These are phyloP conservation scores for Actinomucor elegans DNA, from an alignment of 371 early-diverging fungal species.

Conservation along the genomic window DNA sequence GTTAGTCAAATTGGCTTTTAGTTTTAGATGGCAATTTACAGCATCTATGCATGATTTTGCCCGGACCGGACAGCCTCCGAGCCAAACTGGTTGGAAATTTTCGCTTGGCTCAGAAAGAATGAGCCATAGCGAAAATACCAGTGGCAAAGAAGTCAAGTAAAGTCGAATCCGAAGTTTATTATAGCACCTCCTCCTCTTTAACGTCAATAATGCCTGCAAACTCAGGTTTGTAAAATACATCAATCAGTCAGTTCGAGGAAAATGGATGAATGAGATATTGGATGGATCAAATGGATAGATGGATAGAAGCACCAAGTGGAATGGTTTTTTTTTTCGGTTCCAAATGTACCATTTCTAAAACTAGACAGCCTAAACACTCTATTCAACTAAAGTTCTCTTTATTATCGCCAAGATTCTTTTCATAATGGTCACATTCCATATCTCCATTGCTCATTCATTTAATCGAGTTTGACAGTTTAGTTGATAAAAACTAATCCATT, in stretches of 20 bases:
- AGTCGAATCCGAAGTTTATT: conserved; percentile 9
- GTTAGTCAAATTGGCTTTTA: no score
- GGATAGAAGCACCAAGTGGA: conserved; percentile 1
- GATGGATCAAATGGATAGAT: conserved; percentile 21
- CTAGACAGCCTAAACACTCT: no score
- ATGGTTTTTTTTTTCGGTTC: no score
- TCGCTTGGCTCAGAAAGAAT: no score
- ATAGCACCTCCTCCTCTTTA: conserved; percentile 20
- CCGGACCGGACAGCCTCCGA: conserved; percentile 17
- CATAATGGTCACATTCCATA: neutral
- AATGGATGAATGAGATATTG: conserved; percentile 14
- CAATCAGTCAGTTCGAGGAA: neutral
- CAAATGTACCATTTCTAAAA: no score
- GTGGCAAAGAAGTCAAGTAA: conserved; percentile 11
- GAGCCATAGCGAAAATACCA: no score
- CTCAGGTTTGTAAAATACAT: conserved; percentile 18
- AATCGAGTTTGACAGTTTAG: no score
- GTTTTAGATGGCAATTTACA: no score
- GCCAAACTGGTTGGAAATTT: no score
- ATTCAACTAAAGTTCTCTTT: no score
- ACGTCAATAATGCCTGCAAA: conserved; percentile 29
- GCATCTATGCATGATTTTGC: no score
- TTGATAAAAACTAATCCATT: neutral
- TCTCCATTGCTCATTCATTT: conserved; percentile 1
- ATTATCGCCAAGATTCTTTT: no score